A percentile compares a stretch with the other conserved stretches of the same genome.
These are phyloP conservation scores for Tricladium varicosporioides DNA, from an alignment of 2,329 filamentous ascomycete species.

Conservation along the genomic window DNA sequence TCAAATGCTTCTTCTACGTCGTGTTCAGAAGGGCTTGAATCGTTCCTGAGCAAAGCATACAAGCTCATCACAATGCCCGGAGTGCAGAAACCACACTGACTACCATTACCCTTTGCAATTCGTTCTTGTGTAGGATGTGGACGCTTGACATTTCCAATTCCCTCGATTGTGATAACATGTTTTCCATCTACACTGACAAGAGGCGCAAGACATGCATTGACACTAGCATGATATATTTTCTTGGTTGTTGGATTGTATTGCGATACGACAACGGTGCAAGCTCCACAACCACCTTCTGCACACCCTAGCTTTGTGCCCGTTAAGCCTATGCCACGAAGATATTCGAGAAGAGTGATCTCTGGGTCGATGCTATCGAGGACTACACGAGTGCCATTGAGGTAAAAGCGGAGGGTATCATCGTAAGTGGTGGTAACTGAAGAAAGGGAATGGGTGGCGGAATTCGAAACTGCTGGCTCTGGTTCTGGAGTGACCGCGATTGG, in stretches of 20 bases:
- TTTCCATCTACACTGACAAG: conserved; percentile 93
- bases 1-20: conserved; percentile 96
- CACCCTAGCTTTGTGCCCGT: conserved; percentile 97
- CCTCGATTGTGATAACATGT: conserved; percentile 96
- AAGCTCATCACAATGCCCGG: conserved; percentile 98
- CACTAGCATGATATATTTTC: conserved; percentile 91
- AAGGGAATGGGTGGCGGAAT: conserved; percentile 39
- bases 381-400: conserved; percentile 90
- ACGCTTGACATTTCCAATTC: conserved; percentile 82
- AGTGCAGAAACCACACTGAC: conserved; percentile 91
- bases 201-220: conserved; percentile 93
- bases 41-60: conserved; percentile 88
- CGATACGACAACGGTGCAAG: conserved; percentile 92
- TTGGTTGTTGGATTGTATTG: conserved; percentile 85
- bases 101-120: conserved; percentile 87
- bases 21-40: conserved; percentile 70
- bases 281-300: conserved; percentile 93
- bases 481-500: conserved; percentile 54
- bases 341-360: conserved; percentile 88
- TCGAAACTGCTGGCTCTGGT: conserved; percentile 31
- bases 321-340: conserved; percentile 85
- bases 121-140: conserved; percentile 91
- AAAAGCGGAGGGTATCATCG: conserved; percentile 88
- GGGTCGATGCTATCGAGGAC: conserved; percentile 84
- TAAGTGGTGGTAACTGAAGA: conserved; percentile 69